Conservation (phyloP, 2,329 filamentous ascomycete genomes). For the Coniella lustricola region DNA sequence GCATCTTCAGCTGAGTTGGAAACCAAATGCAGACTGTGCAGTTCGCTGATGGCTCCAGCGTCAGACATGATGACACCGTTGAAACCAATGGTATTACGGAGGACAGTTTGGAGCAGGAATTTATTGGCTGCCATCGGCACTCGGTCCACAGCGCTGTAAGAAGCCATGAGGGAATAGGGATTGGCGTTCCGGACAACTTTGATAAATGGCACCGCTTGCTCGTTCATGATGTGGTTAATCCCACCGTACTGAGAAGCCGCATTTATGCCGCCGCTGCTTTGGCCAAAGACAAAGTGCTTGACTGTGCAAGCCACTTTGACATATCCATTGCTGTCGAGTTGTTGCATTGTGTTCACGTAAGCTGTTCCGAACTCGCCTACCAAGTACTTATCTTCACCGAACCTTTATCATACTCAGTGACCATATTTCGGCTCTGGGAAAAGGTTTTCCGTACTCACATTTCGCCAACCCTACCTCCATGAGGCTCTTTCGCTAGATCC, state of each 20-base stretch:
- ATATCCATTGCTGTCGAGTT: slow-evolving; percentile 25
- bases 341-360: slow-evolving; percentile 30
- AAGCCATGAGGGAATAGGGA: slow-evolving; percentile 26
- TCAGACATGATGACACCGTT: slow-evolving; percentile 28
- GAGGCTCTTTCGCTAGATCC: slow-evolving; percentile 26
- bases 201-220: slow-evolving; percentile 24
- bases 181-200: slow-evolving; percentile 23
- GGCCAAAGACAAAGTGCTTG: slow-evolving; percentile 31
- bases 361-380: slow-evolving; percentile 25
- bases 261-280: slow-evolving; percentile 27
- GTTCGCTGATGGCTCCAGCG: slow-evolving; percentile 23
- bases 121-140: slow-evolving; percentile 27
- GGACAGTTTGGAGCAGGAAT: slow-evolving; percentile 24
- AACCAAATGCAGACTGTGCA: slow-evolving; percentile 23
- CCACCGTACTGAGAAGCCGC: slow-evolving; percentile 26
- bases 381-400: slow-evolving; percentile 27
- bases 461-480: slow-evolving; percentile 23
- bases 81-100: slow-evolving; percentile 25
- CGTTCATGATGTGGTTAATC: slow-evolving; percentile 29
- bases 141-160: slow-evolving; percentile 26
- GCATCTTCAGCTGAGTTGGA: slow-evolving; percentile 24
- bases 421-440: not conserved
- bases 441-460: slow-evolving; percentile 13
- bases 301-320: slow-evolving; percentile 29
- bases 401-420: too few species aligned